phyloP scores from a whole-genome alignment of 257 asterid species.

The Nicotiana benthamiana region DNA sequence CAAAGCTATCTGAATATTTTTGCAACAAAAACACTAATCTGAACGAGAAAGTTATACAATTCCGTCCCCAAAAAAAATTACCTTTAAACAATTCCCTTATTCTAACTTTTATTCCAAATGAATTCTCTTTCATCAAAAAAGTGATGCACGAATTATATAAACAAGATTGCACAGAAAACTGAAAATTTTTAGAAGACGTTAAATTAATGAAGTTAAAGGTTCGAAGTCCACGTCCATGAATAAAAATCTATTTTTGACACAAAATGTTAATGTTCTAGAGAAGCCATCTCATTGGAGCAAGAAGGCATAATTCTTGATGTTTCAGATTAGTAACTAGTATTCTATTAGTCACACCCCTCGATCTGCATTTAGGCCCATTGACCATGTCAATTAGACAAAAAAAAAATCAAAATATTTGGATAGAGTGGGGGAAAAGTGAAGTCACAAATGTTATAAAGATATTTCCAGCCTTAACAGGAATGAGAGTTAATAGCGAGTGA shows the following conservation, averaged over 20 bases:
- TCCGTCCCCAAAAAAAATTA: not conserved
- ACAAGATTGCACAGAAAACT: not conserved
- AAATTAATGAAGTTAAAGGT: not conserved
- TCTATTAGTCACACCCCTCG: not conserved
- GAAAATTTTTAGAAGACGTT: not conserved
- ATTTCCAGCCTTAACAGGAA: not conserved
- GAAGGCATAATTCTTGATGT: not conserved
- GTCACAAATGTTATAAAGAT: not conserved
- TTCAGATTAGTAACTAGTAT: not conserved
- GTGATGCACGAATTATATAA: not conserved
- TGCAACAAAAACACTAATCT: not conserved
- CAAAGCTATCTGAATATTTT: conserved; percentile 23
- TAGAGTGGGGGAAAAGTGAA: not conserved
- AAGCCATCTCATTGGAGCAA: not conserved
- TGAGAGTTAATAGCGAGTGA: not conserved
- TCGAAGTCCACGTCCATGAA: not conserved
- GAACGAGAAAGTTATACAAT: not conserved
- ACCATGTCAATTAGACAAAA: not conserved
- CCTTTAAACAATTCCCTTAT: not conserved
- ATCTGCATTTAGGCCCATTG: not conserved
- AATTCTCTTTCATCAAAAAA: not conserved
- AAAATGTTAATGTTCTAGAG: not conserved
- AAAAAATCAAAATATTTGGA: not conserved
- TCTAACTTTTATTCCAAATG: not conserved
- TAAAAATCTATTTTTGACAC: not conserved